phyloP scores from a whole-genome alignment of 331 rosid genomes.

The Phaseolus coccineus region DNA sequence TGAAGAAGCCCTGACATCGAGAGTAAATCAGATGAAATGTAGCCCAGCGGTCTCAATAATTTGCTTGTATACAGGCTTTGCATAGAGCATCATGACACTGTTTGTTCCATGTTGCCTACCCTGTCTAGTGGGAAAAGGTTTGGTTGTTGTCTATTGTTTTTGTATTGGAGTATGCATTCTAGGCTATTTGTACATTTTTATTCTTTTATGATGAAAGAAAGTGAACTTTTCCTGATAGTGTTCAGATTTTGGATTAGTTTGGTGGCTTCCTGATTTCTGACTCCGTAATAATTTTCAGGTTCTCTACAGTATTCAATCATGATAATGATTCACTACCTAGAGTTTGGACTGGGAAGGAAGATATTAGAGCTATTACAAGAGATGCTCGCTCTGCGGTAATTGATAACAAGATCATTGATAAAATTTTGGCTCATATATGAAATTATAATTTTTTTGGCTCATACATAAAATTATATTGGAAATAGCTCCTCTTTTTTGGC shows the following conservation, averaged over 20 bases:
- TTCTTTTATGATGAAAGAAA: conserved; percentile 24
- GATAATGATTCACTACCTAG: conserved; percentile 90
- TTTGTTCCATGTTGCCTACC: background rate
- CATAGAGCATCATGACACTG: background rate
- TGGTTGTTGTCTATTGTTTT: conserved; percentile 11
- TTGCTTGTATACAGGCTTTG: background rate
- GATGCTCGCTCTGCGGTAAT: conserved; percentile 79
- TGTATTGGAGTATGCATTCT: conserved; percentile 23
- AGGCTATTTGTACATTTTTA: conserved; percentile 6
- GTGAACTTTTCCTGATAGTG: conserved; percentile 15
- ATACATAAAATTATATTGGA: conserved; percentile 33
- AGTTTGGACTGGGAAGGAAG: conserved; percentile 92
- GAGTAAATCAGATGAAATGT: background rate
- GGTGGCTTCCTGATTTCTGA: conserved; percentile 38
- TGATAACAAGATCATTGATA: conserved; percentile 31
- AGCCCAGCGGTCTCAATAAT: background rate
- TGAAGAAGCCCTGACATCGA: background rate
- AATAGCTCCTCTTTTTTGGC: conserved; percentile 13
- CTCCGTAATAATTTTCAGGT: conserved; percentile 60
- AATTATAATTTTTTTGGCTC: conserved; percentile 25
- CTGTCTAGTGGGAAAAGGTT: background rate
- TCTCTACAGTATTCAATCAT: conserved; percentile 79
- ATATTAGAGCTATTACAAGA: conserved; percentile 78
- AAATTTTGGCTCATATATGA: conserved; percentile 17
- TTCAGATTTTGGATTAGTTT: conserved; percentile 25